Percentiles rank a stretch among this genome's conserved stretches.
These are phyloP conservation scores for Perilla frutescens DNA, from an alignment of 257 asterid genomes.

Conservation along the genomic window DNA sequence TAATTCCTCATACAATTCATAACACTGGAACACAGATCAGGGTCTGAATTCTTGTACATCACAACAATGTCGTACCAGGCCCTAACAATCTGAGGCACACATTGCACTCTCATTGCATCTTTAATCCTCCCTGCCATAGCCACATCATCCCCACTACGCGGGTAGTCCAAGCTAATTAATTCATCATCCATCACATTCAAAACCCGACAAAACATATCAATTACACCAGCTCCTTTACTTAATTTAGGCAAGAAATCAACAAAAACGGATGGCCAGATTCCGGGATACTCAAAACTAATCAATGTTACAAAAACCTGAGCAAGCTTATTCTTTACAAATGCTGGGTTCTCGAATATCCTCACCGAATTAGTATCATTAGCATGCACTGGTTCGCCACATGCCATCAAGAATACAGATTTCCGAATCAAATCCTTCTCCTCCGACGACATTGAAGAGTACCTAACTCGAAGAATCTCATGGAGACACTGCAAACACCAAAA, in stretches of 20 bases:
- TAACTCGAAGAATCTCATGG: conserved; percentile 70
- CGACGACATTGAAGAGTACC: conserved; percentile 64
- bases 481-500: conserved; percentile 95
- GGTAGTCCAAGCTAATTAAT: conserved; percentile 82
- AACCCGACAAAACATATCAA: conserved; percentile 96
- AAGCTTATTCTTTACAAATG: conserved; percentile 87
- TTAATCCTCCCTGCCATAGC: conserved; percentile 72
- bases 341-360: conserved; percentile 73
- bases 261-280: conserved; percentile 82
- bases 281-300: conserved; percentile 82
- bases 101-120: conserved; percentile 93
- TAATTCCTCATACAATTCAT: conserved; percentile 76
- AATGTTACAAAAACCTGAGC: conserved; percentile 92
- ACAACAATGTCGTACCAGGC: conserved; percentile 76
- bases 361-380: conserved; percentile 53
- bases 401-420: conserved; percentile 75
- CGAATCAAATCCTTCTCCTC: conserved; percentile 81
- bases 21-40: conserved; percentile 74
- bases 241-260: conserved; percentile 77
- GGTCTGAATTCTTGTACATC: conserved; percentile 67
- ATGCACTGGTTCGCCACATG: conserved; percentile 61
- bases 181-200: conserved; percentile 83
- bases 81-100: conserved; percentile 79
- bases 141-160: conserved; percentile 70
- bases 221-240: conserved; percentile 70